A percentile compares a stretch with the other conserved stretches of the same genome.
Evolutionary conservation across 768 basidiomycete species (phyloP).

Genomic region (Tricholoma sp.): DNA sequence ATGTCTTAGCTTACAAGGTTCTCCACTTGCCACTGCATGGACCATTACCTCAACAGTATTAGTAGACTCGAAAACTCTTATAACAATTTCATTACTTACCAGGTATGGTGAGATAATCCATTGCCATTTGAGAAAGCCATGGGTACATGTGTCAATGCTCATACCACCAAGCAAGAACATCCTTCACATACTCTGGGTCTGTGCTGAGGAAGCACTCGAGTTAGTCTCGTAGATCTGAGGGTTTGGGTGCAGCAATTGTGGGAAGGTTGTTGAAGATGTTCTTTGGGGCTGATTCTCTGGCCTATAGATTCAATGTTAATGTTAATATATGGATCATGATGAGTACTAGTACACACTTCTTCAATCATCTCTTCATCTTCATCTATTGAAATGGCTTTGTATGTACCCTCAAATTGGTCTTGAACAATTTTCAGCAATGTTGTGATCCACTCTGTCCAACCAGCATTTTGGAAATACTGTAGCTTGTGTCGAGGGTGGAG

Average conservation of each 20-base stretch:
- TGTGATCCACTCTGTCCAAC: constrained; percentile 25
- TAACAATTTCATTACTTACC: constrained; percentile 8
- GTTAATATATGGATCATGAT: background rate
- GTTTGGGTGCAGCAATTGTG: constrained; percentile 11
- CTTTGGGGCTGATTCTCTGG: background rate
- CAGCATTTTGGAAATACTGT: constrained; percentile 22
- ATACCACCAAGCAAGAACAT: constrained; percentile 29
- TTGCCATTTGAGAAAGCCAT: constrained; percentile 25
- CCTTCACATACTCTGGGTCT: constrained; percentile 17
- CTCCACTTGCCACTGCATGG: no score
- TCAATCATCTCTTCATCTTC: background rate
- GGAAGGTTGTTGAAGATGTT: constrained; percentile 31
- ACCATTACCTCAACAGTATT: no score
- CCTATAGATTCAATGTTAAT: background rate
- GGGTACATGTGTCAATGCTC: constrained; percentile 17
- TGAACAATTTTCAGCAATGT: constrained; percentile 14
- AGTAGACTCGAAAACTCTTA: background rate
- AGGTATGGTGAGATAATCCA: constrained; percentile 23
- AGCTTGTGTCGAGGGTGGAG: constrained; percentile 31
- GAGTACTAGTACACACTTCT: background rate
- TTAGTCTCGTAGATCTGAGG: constrained; percentile 16
- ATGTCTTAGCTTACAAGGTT: no score
- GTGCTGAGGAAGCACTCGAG: constrained; percentile 27
- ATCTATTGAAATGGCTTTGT: background rate
- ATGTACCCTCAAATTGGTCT: constrained; percentile 13